A percentile compares a stretch with the other conserved stretches of the same genome.
These are phyloP conservation scores for Phytophthora sp. DNA, from an alignment of 352 stramenopile genomes.

Conservation along the genomic window DNA sequence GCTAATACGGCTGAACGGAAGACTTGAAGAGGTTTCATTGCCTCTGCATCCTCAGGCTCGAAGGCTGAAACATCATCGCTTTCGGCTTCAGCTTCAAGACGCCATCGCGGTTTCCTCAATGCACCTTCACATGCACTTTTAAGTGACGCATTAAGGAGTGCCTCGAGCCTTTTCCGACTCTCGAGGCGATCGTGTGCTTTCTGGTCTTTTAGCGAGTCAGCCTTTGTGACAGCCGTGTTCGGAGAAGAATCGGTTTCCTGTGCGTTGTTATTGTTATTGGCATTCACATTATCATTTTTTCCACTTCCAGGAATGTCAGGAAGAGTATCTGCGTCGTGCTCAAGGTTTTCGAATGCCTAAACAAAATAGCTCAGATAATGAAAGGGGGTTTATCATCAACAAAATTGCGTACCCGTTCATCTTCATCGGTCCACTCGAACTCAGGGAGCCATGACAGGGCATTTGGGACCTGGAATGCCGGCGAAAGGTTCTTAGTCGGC, in stretches of 20 bases:
- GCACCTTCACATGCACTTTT: slow-evolving; percentile 19
- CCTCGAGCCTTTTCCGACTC: slow-evolving; percentile 45
- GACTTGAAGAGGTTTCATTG: slow-evolving; percentile 44
- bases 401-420: slow-evolving; percentile 48
- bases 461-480: slow-evolving; percentile 13
- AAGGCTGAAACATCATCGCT: slow-evolving; percentile 42
- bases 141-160: slow-evolving; percentile 46
- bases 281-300: not conserved
- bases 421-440: slow-evolving; percentile 62
- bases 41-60: slow-evolving; percentile 20
- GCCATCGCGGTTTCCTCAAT: slow-evolving; percentile 56
- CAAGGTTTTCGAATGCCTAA: slow-evolving; percentile 45
- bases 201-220: slow-evolving; percentile 22
- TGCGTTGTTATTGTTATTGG: slow-evolving; percentile 1
- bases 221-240: not conserved
- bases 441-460: slow-evolving; percentile 40
- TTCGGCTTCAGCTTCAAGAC: slow-evolving; percentile 46
- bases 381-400: not conserved
- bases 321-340: slow-evolving; percentile 20
- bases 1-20: slow-evolving; percentile 47
- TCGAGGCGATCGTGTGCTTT: slow-evolving; percentile 46
- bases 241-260: not conserved
- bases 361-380: not conserved
- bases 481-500: not conserved
- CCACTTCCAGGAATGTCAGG: slow-evolving; percentile 4